Base-by-base conservation (phyloP, 768 basidiomycete genomes). In the Clitopilus passeckerianus region DNA sequence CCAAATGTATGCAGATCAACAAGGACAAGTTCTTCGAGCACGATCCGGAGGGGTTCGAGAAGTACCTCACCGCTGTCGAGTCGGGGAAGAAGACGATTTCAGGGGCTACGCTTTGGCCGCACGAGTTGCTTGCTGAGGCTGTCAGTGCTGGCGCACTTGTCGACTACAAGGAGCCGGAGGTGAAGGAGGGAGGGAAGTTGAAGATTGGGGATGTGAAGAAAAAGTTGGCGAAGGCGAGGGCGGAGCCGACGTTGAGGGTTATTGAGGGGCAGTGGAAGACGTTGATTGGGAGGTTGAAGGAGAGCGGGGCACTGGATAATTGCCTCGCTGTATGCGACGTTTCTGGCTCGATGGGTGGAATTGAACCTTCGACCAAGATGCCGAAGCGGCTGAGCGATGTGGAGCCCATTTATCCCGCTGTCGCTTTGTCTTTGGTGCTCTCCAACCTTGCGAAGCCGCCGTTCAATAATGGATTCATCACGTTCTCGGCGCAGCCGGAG, bases 271-370 rank as follows among this genome's bases (percentile, higher is more conserved):
- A 91, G 70, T 91, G 89, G 89, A 77, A 78, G 58, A 73, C 84
- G 0, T 74, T 90, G 46, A 71, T 90, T 34, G 70, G 74, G 16
- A 75, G 74, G 5, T 71, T 89, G 5, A 75, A 76, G n/a, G 80
- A 82, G 30, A 72, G 78, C 0, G 85, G 86, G 1, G 67, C 70
- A n/a, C 64, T 91, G 37, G 81, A 86, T 1, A 88, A 85, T 61
- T 77, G 80, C 9, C 66, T 91, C 23, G 89, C 89, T 0, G 65
- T 90, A 24, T 90, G 87, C 69, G 90, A 91, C 65, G 87, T 90
- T 16, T 89, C 86, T 0, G 88, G 86, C 0, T 87, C 86, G 8
- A 91, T 90, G 90, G 86, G 85, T 1, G 22, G 12, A 12, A 23
- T 79, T 2, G 1, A 5, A 7, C 7, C 54, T 18, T 23, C 14